A percentile compares a stretch with the other conserved stretches of the same genome.
Evolutionary conservation across 2,329 filamentous ascomycete species (phyloP).

Genomic region (Calonectria montana): DNA sequence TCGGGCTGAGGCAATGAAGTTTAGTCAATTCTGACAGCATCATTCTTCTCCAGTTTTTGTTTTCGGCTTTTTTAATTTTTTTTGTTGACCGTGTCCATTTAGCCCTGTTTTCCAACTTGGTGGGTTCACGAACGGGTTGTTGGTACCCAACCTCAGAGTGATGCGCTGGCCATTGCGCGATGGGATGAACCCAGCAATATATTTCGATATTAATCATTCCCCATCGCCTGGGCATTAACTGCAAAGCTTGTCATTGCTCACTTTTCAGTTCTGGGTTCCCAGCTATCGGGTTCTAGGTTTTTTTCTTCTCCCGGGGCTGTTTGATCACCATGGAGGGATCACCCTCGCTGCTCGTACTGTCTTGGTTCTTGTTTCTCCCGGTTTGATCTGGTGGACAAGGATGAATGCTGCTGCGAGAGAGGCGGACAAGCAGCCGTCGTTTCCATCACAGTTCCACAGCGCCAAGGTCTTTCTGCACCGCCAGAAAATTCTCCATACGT

Average conservation of each 20-base stretch:
- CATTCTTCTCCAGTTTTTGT: background rate
- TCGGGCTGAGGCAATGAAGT: background rate
- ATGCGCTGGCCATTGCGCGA: background rate
- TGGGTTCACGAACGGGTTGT: background rate
- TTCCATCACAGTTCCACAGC: background rate
- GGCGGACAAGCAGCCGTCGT: background rate
- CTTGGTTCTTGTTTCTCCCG: background rate
- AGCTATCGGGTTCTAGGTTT: background rate
- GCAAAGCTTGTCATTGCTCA: background rate
- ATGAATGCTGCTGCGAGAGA: background rate
- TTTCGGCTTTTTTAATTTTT: no score
- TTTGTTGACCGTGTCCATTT: background rate
- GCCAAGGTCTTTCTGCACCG: background rate
- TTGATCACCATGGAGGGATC: slow-evolving; percentile 14
- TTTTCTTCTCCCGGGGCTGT: background rate
- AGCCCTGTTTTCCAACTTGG: background rate
- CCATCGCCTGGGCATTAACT: background rate
- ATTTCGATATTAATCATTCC: background rate
- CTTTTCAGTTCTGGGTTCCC: slow-evolving; percentile 1
- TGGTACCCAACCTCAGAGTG: background rate
- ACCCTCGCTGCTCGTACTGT: background rate
- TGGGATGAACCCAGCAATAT: slow-evolving; percentile 11
- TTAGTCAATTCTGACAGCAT: background rate
- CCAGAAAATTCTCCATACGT: background rate
- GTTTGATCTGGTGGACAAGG: slow-evolving; percentile 3